Evolutionary conservation across 2,329 filamentous ascomycete genomes (phyloP).

Genomic region (Fusarium subglutinans): DNA sequence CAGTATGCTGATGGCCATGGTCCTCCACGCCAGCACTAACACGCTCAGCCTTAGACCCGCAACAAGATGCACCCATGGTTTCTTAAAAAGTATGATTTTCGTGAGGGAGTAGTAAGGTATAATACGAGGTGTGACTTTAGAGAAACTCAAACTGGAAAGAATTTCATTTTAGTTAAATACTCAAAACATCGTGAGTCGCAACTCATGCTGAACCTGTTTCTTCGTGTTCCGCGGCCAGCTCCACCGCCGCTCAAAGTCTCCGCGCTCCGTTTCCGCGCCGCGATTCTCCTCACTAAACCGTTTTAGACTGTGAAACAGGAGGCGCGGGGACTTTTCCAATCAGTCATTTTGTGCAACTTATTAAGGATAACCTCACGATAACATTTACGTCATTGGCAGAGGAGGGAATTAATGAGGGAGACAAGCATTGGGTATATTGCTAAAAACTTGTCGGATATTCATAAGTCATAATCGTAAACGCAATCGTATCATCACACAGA

Average conservation of each 20-base stretch:
- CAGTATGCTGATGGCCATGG: accelerated
- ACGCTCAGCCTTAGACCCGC: not conserved
- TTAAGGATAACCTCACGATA: not conserved
- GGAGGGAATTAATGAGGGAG: not conserved
- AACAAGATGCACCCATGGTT: conserved; percentile 8
- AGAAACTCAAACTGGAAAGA: not conserved
- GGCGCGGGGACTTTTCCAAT: not conserved
- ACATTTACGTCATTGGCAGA: not conserved
- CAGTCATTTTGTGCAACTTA: not conserved
- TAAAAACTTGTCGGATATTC: not conserved
- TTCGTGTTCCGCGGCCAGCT: not conserved
- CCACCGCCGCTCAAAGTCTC: conserved; percentile 1
- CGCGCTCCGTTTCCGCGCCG: conserved; percentile 13
- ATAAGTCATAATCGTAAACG: not conserved
- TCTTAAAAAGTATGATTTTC: not conserved
- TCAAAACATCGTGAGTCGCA: not conserved
- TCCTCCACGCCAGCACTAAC: not conserved
- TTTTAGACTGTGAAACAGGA: not conserved
- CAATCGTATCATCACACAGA: not conserved
- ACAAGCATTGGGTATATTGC: not conserved
- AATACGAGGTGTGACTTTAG: not conserved
- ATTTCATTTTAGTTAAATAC: not conserved
- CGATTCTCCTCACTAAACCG: not conserved
- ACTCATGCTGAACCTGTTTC: not conserved
- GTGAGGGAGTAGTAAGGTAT: accelerated